These are phyloP conservation scores for Pythium graminicola DNA, from an alignment of 352 stramenopile species.

Conservation along the genomic window DNA sequence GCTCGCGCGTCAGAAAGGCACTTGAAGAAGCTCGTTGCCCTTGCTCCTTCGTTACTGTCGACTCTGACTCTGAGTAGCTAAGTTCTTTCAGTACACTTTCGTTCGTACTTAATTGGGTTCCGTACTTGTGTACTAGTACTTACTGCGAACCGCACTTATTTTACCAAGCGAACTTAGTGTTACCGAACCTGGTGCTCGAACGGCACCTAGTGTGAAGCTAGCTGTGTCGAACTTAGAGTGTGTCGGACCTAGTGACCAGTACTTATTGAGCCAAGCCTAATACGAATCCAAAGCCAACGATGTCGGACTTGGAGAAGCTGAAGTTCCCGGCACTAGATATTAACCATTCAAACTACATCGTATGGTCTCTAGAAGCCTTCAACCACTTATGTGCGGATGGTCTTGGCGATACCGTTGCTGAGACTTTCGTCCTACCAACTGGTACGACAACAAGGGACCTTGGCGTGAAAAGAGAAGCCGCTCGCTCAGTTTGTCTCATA, in stretches of 20 bases:
- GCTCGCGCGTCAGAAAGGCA: too few species aligned
- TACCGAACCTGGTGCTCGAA: too few species aligned
- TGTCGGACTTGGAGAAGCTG: slow-evolving; percentile 17
- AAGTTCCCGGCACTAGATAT: slow-evolving; percentile 17
- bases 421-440: slow-evolving; percentile 2
- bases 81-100: not conserved
- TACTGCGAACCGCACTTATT: too few species aligned
- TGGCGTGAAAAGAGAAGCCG: not conserved
- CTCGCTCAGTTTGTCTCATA: slow-evolving; percentile 6
- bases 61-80: too few species aligned
- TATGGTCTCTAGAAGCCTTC: slow-evolving; percentile 14
- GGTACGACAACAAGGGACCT: not conserved
- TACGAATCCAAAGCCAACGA: too few species aligned
- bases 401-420: not conserved
- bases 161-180: too few species aligned
- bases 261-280: not conserved
- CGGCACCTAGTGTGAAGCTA: too few species aligned
- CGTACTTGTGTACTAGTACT: too few species aligned
- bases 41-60: too few species aligned
- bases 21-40: too few species aligned
- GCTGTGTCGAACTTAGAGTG: too few species aligned
- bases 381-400: slow-evolving; percentile 18
- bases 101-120: not conserved
- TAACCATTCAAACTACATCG: slow-evolving; percentile 14
- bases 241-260: too few species aligned